Base-by-base conservation (phyloP, 192 early-diverging fungal genomes). In the Coemansia sp. region DNA sequence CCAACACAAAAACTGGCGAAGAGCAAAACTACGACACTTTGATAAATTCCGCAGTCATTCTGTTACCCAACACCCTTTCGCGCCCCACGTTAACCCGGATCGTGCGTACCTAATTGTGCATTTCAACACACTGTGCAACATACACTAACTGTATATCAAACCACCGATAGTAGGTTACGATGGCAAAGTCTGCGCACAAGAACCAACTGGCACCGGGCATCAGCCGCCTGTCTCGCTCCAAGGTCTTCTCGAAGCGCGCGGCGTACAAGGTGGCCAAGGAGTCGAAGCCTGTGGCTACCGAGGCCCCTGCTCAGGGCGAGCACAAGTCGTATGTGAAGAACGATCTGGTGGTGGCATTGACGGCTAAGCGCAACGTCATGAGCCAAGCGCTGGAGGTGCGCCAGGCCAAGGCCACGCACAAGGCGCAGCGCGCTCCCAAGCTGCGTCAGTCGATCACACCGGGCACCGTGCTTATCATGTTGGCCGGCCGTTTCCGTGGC, bases 391-490 rank as follows among this genome's bases (percentile, higher is more conserved):
- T 90, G 71, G 93, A 95, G 73, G 87, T 88, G 65, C 85, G 86
- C 51, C 59, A 74, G 59, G 87, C 90, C 81, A 94, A 93, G 88
- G 80, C 80, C 60, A 81, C 85, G 68, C 90, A 93, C 83, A 93
- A 92, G 90, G 67, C 86, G 57, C 68, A 83, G 71, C 85, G 87
- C 74, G 71, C 85, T 55, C 82, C 84, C 52, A 78, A 83, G 62
- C 89, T 97, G 79, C 95, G 97, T 83, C 65, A 84, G 65, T 84
- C 90, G 82, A 97, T 99, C 86, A 95, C 93, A 61, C 93, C 97
- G 71, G 97, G 97, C 59, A 94, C 97, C 81, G 90, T 99, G 66
- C 85, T 98, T 52, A 98, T 99, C 72, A 87, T 99, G 65, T 85
- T 99, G 62, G 82, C 90, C 40, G 96, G 97, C 71, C 90, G 94